Evolutionary conservation across 106 monocot genomes (phyloP), one percentile per base, ranked within the genome.

Genomic region (Posidonia australis): DNA sequence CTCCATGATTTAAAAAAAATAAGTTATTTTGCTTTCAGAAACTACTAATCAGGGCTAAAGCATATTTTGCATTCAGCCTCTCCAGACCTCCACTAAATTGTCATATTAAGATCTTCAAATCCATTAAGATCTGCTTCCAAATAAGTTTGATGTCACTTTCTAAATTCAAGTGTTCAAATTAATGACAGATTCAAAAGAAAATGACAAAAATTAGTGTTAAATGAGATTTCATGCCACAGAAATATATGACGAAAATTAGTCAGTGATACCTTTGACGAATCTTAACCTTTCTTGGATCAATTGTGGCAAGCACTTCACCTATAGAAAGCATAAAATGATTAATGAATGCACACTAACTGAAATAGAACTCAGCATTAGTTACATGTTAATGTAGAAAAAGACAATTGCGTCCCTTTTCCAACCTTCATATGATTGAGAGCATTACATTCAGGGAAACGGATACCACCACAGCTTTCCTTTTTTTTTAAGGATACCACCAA

Each of bases 241-340:
- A 16, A 16, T 19, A 19, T n/a, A 21, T 54, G 3, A 11, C 10
- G 17, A 29, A 31, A 6, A 26, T 31, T 27, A 16, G 28, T 6
- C 14, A 56, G 29, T 46, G n/a, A 77, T 87, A 98, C 98, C 98
- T 91, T 62, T 98, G 91, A 20, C 64, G 91, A 81, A 98, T 81
- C 60, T 79, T 81, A 77, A 76, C 72, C 69, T 88, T 98, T 67
- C 73, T 84, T 28, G 76, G 55, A 72, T 88, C 83, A 81, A 98
- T 73, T 28, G 85, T 80, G 46, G 80, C 81, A 67, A 98, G 82
- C 36, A 98, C 91, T 41, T 81, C 76, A 49, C 83, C 98, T 98
- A 81, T 46, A 75, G 41, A 73, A 75, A 5, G 26, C 46, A 70
- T 28, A 31, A 53, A 58, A 58, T 24, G 10, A 36, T 36, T 36